Conservation (phyloP, 2,329 filamentous ascomycete genomes). For the Fusarium sp. region DNA sequence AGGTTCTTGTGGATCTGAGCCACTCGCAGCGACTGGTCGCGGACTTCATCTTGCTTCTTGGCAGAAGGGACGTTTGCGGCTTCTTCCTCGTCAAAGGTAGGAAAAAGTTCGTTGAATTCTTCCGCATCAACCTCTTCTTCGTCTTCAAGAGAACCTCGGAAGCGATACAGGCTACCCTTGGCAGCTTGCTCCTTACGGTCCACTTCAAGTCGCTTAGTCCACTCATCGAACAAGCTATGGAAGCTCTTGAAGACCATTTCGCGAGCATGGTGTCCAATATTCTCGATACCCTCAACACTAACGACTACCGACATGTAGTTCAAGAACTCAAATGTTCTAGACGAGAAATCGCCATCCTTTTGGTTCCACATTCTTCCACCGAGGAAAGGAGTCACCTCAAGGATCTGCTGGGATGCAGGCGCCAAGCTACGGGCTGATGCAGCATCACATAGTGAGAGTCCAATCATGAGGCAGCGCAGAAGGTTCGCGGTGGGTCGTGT, state of each 20-base stretch:
- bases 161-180: constrained; percentile 84
- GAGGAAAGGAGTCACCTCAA: constrained; percentile 67
- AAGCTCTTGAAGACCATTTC: constrained; percentile 75
- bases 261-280: constrained; percentile 59
- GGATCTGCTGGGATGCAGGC: constrained; percentile 54
- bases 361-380: constrained; percentile 59
- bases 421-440: constrained; percentile 60
- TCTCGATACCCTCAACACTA: constrained; percentile 62
- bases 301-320: constrained; percentile 53
- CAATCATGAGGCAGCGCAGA: constrained; percentile 82
- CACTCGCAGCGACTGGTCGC: constrained; percentile 70
- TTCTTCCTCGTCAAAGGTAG: constrained; percentile 74
- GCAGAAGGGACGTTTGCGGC: constrained; percentile 52
- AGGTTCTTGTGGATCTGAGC: constrained; percentile 71
- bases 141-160: constrained; percentile 81
- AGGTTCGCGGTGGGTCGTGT: constrained; percentile 83
- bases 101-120: constrained; percentile 86
- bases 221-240: constrained; percentile 80
- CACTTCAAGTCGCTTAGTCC: constrained; percentile 80
- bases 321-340: constrained; percentile 60
- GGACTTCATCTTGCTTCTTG: constrained; percentile 59
- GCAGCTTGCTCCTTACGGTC: constrained; percentile 82
- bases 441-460: constrained; percentile 72
- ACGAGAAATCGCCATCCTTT: constrained; percentile 35
- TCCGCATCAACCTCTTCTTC: constrained; percentile 80